phyloP scores from a whole-genome alignment of 2,329 filamentous ascomycete genomes.

The Lasiodiplodia citricola region DNA sequence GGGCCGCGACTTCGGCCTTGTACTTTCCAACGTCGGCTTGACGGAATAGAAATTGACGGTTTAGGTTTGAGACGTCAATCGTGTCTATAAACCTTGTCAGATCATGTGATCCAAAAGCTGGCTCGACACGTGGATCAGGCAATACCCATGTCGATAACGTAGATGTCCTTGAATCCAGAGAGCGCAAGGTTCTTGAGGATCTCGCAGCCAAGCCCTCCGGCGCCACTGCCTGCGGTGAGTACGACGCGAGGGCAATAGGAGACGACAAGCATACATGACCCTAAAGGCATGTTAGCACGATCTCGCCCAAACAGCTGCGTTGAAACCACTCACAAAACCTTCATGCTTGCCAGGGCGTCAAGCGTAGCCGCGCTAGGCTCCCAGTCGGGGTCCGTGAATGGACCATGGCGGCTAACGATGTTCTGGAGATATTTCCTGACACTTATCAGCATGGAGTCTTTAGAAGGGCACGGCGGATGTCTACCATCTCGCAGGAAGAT shows the following conservation, averaged over 20 bases:
- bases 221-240: slow-evolving; percentile 67
- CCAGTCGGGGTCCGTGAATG: slow-evolving; percentile 73
- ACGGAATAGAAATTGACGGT: slow-evolving; percentile 96
- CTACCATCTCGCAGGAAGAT: slow-evolving; percentile 27
- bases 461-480: background rate
- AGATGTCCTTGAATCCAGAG: slow-evolving; percentile 94
- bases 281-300: slow-evolving; percentile 29
- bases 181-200: slow-evolving; percentile 95
- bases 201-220: slow-evolving; percentile 92
- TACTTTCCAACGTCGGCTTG: slow-evolving; percentile 87
- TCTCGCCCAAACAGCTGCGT: background rate
- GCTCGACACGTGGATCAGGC: slow-evolving; percentile 13
- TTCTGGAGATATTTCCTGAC: slow-evolving; percentile 82
- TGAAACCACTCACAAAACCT: slow-evolving; percentile 66
- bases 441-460: background rate
- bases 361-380: slow-evolving; percentile 59
- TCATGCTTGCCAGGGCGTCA: slow-evolving; percentile 40
- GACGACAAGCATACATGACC: slow-evolving; percentile 43
- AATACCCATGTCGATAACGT: slow-evolving; percentile 97
- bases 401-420: slow-evolving; percentile 76
- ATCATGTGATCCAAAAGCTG: slow-evolving; percentile 14
- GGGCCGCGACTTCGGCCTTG: slow-evolving; percentile 91
- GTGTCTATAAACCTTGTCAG: slow-evolving; percentile 66
- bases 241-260: slow-evolving; percentile 37
- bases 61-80: slow-evolving; percentile 97